Evolutionary conservation across 169 alveolate species (phyloP).

Genomic region (Toxoplasma gondii): DNA sequence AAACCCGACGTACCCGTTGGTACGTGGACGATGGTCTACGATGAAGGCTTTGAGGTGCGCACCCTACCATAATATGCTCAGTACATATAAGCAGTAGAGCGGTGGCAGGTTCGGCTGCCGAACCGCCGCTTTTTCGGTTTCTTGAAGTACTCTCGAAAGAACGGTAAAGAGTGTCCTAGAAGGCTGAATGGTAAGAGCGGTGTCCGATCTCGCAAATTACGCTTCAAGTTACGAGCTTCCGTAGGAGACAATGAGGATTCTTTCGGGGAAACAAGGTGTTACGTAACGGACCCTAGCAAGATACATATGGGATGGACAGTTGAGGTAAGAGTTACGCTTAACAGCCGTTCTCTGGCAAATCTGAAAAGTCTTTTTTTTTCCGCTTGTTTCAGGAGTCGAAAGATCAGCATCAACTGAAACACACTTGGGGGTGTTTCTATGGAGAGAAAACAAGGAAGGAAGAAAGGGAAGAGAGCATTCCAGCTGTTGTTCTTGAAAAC

Average conservation of each 20-base stretch:
- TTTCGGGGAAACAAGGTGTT: conserved; percentile 73
- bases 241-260: conserved; percentile 75
- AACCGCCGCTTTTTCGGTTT: conserved; percentile 50
- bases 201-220: too few relatives aligned
- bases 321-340: neutral
- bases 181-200: conserved; percentile 45
- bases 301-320: conserved; percentile 60
- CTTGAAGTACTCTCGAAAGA: conserved; percentile 68
- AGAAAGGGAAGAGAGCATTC: neutral
- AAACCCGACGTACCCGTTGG: conserved; percentile 46
- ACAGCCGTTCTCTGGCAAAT: neutral
- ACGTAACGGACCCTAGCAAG: conserved; percentile 70
- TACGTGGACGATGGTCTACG: conserved; percentile 85
- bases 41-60: conserved; percentile 82
- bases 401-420: neutral
- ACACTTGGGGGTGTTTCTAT: conserved; percentile 68
- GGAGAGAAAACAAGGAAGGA: conserved; percentile 45
- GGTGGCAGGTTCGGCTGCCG: conserved; percentile 37
- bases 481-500: neutral
- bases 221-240: neutral
- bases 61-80: neutral
- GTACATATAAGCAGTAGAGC: neutral
- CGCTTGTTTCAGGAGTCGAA: neutral
- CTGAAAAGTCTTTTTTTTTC: neutral
- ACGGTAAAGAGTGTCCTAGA: conserved; percentile 63